A percentile compares a stretch with the other conserved stretches of the same genome.
These are phyloP conservation scores for Trichoderma sp. DNA, from an alignment of 2,329 filamentous ascomycete species.

Conservation along the genomic window DNA sequence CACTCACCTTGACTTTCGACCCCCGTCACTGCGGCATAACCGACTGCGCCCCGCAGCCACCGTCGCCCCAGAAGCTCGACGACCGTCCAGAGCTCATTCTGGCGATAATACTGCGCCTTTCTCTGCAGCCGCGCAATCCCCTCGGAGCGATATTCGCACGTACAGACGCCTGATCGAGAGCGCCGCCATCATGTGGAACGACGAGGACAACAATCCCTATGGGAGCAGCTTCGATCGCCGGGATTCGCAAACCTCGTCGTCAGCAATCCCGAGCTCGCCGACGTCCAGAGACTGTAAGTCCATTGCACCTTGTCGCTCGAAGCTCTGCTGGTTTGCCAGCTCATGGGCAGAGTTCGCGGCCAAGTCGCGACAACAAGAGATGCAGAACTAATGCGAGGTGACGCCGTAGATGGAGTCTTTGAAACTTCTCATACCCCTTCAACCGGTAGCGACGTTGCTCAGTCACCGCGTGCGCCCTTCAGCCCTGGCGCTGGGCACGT, in stretches of 20 bases:
- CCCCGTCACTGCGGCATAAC: constrained; percentile 26
- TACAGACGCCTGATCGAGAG: background rate
- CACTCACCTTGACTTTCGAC: constrained; percentile 28
- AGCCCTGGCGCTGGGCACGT: constrained; percentile 40
- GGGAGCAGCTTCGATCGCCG: constrained; percentile 86
- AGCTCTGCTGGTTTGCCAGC: background rate
- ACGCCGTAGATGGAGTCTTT: constrained; percentile 47
- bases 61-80: constrained; percentile 31
- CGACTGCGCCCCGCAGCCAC: constrained; percentile 29
- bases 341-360: constrained; percentile 1
- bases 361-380: background rate
- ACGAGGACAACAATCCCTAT: constrained; percentile 97
- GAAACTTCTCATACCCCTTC: constrained; percentile 72
- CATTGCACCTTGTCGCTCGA: constrained; percentile 10
- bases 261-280: constrained; percentile 66
- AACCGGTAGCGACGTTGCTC: constrained; percentile 68
- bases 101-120: constrained; percentile 28
- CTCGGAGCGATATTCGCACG: background rate
- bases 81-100: constrained; percentile 28
- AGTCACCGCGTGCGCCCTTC: constrained; percentile 39
- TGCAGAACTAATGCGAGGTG: constrained; percentile 7
- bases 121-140: constrained; percentile 10
- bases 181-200: constrained; percentile 80
- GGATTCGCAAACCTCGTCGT: constrained; percentile 74
- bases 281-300: constrained; percentile 59